Evolutionary conservation across 345 rosid genomes (phyloP).

Genomic region (Euphorbia tirucalli): DNA sequence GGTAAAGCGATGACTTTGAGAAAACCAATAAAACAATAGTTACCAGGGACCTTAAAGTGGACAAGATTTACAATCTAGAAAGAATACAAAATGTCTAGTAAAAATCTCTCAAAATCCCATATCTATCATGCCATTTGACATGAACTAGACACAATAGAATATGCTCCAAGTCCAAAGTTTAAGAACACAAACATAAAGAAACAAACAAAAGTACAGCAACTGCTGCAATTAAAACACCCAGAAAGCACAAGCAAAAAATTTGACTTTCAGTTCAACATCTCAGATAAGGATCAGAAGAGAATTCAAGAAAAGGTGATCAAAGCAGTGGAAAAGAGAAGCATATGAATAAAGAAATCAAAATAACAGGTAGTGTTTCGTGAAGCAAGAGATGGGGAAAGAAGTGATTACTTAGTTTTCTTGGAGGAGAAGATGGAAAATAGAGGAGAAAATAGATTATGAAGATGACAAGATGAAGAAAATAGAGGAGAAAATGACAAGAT

Average conservation of each 20-base stretch:
- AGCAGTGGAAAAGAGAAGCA: background rate
- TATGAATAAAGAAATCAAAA: background rate
- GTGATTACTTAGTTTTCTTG: background rate
- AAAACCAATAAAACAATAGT: constrained; percentile 4
- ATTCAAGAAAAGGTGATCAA: background rate
- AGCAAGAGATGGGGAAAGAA: background rate
- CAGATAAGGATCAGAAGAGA: background rate
- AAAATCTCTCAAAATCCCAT: constrained; percentile 2
- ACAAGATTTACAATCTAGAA: background rate
- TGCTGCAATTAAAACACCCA: background rate
- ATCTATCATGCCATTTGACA: background rate
- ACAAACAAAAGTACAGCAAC: background rate
- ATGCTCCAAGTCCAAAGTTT: background rate
- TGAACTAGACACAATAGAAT: background rate
- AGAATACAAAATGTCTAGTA: background rate
- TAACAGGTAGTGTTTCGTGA: background rate
- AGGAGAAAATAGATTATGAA: too few species aligned
- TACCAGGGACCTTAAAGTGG: background rate
- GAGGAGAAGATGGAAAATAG: background rate
- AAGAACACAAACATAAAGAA: background rate
- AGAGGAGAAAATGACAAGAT: too few species aligned
- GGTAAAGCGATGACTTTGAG: background rate
- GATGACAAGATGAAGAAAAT: too few species aligned
- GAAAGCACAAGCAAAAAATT: background rate
- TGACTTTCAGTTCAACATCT: background rate